A percentile compares a stretch with the other conserved stretches of the same genome.
phyloP scores from a whole-genome alignment of 2,329 filamentous ascomycete genomes.

The Alternaria novae-zelandiae region DNA sequence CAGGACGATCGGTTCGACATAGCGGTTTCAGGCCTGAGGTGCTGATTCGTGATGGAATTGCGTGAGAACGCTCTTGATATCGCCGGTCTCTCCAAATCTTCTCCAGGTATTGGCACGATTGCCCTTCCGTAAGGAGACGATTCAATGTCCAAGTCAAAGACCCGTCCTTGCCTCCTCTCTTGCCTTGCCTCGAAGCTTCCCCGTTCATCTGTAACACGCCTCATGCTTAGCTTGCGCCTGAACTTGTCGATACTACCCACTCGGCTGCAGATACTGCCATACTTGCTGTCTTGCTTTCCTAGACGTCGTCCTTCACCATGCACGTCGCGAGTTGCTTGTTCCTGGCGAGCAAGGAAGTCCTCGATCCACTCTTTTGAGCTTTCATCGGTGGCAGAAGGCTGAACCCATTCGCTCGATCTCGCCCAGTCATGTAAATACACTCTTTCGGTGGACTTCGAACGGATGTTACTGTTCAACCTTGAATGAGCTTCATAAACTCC shows the following conservation, averaged over 20 bases:
- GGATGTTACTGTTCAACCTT: neutral
- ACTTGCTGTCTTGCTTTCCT: neutral
- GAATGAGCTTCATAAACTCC: constrained; percentile 3
- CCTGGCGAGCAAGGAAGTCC: constrained; percentile 9
- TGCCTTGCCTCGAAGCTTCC: neutral
- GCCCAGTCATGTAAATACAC: constrained; percentile 1
- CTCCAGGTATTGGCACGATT: neutral
- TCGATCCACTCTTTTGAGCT: constrained; percentile 14
- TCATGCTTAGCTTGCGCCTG: constrained; percentile 1
- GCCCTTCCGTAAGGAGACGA: neutral
- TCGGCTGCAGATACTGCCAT: neutral
- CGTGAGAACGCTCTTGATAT: constrained; percentile 2
- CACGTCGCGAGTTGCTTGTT: constrained; percentile 6
- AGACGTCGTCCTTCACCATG: neutral
- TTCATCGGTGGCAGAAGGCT: neutral
- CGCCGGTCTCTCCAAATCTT: neutral
- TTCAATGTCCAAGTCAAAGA: neutral
- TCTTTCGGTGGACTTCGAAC: neutral
- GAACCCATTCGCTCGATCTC: constrained; percentile 7
- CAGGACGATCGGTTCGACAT: neutral
- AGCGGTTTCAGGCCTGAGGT: neutral
- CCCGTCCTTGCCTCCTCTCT: neutral
- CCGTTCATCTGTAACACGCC: neutral
- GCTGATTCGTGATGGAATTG: neutral
- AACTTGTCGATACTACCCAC: constrained; percentile 9